phyloP scores from a whole-genome alignment of 108 stramenopile genomes.

The Skeletonema potamos region DNA sequence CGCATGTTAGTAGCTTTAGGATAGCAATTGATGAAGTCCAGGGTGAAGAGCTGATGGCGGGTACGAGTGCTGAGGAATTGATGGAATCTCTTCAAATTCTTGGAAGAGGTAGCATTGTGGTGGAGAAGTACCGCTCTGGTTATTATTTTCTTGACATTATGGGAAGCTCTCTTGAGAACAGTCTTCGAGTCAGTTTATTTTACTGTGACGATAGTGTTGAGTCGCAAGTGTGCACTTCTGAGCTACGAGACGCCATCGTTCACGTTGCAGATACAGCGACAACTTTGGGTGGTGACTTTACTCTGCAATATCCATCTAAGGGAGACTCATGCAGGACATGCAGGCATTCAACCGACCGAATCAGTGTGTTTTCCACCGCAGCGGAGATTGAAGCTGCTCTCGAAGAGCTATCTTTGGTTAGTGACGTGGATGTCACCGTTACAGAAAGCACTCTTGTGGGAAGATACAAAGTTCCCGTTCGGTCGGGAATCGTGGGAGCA shows the following conservation, averaged over 20 bases:
- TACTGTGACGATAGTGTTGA: neutral
- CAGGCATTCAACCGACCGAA: slow-evolving; percentile 10
- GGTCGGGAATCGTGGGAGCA: slow-evolving; percentile 28
- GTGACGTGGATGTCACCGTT: slow-evolving; percentile 30
- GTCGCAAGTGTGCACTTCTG: slow-evolving; percentile 11
- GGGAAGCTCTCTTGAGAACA: slow-evolving; percentile 11
- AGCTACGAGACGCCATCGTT: neutral
- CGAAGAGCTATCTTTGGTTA: slow-evolving; percentile 27
- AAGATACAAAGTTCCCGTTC: slow-evolving; percentile 41
- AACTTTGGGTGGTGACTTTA: slow-evolving; percentile 32
- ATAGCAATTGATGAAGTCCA: slow-evolving; percentile 17
- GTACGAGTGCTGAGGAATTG: neutral
- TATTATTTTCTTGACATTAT: slow-evolving; percentile 23
- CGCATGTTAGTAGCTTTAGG: slow-evolving; percentile 1
- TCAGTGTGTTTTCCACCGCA: slow-evolving; percentile 32
- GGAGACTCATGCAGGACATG: slow-evolving; percentile 19
- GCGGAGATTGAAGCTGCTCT: slow-evolving; percentile 36
- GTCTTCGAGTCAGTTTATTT: neutral
- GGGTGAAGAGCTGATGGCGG: neutral
- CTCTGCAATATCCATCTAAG: slow-evolving; percentile 24
- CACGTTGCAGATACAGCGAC: slow-evolving; percentile 13
- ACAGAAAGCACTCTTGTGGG: slow-evolving; percentile 29
- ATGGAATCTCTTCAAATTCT: slow-evolving; percentile 1
- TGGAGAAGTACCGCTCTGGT: slow-evolving; percentile 4
- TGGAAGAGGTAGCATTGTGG: slow-evolving; percentile 8